Evolutionary conservation across 768 basidiomycete species (phyloP), one percentile per base, ranked within the genome.

Genomic region (Suillus fuscotomentosus): DNA sequence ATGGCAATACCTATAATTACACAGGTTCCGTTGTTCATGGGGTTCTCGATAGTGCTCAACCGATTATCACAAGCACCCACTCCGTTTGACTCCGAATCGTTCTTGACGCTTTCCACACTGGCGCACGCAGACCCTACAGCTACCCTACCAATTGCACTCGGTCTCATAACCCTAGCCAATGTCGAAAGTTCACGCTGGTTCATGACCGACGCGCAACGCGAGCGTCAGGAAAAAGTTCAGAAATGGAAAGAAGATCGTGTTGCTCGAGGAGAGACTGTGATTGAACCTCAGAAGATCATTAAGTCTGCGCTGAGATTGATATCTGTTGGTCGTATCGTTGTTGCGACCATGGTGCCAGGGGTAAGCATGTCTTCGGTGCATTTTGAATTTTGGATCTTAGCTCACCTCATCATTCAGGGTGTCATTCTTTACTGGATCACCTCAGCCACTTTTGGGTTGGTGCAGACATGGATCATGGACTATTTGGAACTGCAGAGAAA

Each of bases 131-230:
- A 94, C 72, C 83, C 89, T 36, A 91, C 91, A 0, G 83, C 83
- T 70, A 77, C 84, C 14, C 73, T 94, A 1, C 92, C 92, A 3
- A 86, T 94, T 60, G 76, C 84, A 3, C 79, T 93, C 24, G 92
- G 92, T 8, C 73, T 93, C 54, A 72, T 92, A 47, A 91, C 90
- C 11, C 81, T 94, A 79, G 89, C 88, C 2, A 93, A 92, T 67
- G 88, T 92, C 13, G 92, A 94, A 71, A 87, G 89, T 9, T 84
- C 87, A 42, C 84, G 84, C 47, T 92, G 90, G 91, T 83, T 92
- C 65, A 79, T 88, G 77, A 85, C 82, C 39, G 81, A 86, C 5
- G 83, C 82, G 17, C 85, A 86, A 66, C 81, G 80, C 45, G 81
- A 84, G 70, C 83, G 82, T 48, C 77, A 82, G 62, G 80, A 79